These are phyloP conservation scores for Fusarium sororula DNA, from an alignment of 2,329 filamentous ascomycete species.

Conservation along the genomic window DNA sequence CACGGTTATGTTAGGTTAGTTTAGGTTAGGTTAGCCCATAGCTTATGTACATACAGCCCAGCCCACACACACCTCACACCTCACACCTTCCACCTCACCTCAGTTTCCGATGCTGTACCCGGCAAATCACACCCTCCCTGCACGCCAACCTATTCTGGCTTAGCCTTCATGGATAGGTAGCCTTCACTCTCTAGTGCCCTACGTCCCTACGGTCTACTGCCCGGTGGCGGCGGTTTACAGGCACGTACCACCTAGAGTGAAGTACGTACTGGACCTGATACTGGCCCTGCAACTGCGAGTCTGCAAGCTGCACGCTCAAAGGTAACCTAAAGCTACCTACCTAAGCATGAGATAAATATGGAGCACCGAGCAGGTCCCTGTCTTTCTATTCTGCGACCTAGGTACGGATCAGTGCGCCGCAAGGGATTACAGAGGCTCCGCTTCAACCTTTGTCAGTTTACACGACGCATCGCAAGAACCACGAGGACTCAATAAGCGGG, in stretches of 20 bases:
- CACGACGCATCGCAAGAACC: constrained; percentile 8
- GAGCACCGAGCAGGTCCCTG: constrained; percentile 27
- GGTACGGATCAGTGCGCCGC: constrained; percentile 38
- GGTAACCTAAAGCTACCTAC: not conserved
- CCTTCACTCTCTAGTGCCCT: not conserved
- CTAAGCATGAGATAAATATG: constrained; percentile 39
- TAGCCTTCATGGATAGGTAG: not conserved
- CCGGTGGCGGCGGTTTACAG: constrained; percentile 21
- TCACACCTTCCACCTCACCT: constrained; percentile 4
- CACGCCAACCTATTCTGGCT: not conserved
- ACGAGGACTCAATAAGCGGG: not conserved
- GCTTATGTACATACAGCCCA: not conserved
- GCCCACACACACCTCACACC: not conserved
- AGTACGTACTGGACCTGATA: constrained; percentile 26
- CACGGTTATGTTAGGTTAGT: not conserved
- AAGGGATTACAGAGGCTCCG: constrained; percentile 38
- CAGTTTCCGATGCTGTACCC: constrained; percentile 32
- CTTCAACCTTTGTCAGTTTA: constrained; percentile 30
- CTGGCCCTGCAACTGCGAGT: not conserved
- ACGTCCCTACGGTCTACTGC: not conserved
- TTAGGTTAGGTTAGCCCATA: constrained; percentile 10
- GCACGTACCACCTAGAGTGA: constrained; percentile 13
- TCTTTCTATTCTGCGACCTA: constrained; percentile 10
- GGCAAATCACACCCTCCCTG: constrained; percentile 27
- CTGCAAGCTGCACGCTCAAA: not conserved